Evolutionary conservation across 768 basidiomycete genomes (phyloP).

Genomic region (Naematelia aurantialba): DNA sequence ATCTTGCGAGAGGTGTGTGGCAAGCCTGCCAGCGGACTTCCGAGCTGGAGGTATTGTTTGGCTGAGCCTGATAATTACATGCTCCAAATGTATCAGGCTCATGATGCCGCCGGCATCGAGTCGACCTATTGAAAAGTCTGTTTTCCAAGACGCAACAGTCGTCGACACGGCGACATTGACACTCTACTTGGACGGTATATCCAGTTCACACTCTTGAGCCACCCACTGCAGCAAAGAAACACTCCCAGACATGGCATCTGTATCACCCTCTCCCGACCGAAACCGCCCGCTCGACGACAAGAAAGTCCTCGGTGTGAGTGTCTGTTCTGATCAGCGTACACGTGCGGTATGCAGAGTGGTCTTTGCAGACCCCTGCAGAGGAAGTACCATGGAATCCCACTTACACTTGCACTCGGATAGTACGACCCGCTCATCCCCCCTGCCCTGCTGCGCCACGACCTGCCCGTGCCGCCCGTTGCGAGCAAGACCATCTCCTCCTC

Average conservation of each 20-base stretch:
- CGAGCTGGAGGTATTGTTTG: background rate
- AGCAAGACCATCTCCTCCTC: constrained; percentile 72
- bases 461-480: constrained; percentile 64
- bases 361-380: no score
- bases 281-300: constrained; percentile 40
- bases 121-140: background rate
- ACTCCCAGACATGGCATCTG: constrained; percentile 16
- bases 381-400: no score
- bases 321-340: background rate
- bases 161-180: no score
- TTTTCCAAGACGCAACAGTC: no score
- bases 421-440: constrained; percentile 97
- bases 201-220: no score
- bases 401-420: constrained; percentile 54
- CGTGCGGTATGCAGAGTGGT: no score
- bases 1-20: background rate
- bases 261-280: constrained; percentile 36
- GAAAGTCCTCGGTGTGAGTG: constrained; percentile 42
- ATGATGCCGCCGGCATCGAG: background rate
- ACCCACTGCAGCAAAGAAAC: no score
- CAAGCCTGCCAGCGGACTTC: background rate
- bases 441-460: constrained; percentile 80
- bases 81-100: background rate
- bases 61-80: background rate
- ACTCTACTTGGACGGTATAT: no score